These are phyloP conservation scores for Exophiala lecanii-corni DNA, from an alignment of 2,329 filamentous ascomycete genomes.

Conservation along the genomic window DNA sequence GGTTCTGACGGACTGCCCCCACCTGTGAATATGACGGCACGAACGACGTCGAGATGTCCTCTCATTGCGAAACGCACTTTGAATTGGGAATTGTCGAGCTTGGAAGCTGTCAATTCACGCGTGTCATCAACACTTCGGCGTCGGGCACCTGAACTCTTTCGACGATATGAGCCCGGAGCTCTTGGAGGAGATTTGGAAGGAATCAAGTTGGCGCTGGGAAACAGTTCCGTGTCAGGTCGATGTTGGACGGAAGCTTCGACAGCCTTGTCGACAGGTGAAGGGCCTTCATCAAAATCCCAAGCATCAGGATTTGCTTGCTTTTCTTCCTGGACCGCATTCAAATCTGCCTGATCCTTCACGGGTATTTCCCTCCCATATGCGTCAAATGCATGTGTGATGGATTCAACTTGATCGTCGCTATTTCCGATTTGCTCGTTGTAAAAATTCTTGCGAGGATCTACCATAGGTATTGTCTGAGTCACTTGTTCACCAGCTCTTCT, in stretches of 20 bases:
- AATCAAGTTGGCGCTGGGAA: slow-evolving; percentile 74
- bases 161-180: slow-evolving; percentile 59
- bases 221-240: slow-evolving; percentile 79
- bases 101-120: slow-evolving; percentile 45
- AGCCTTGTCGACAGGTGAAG: slow-evolving; percentile 43
- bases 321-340: slow-evolving; percentile 36
- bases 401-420: slow-evolving; percentile 53
- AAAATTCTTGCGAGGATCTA: slow-evolving; percentile 46
- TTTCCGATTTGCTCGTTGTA: slow-evolving; percentile 37
- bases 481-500: slow-evolving; percentile 38
- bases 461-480: slow-evolving; percentile 50
- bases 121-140: slow-evolving; percentile 63
- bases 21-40: slow-evolving; percentile 93
- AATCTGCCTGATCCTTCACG: slow-evolving; percentile 38
- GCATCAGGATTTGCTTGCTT: slow-evolving; percentile 59
- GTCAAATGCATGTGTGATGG: slow-evolving; percentile 56
- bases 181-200: slow-evolving; percentile 75
- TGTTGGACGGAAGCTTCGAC: slow-evolving; percentile 49
- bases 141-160: slow-evolving; percentile 74
- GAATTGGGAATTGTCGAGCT: slow-evolving; percentile 70
- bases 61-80: slow-evolving; percentile 88
- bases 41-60: slow-evolving; percentile 88
- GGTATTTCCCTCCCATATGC: slow-evolving; percentile 51
- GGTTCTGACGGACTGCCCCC: slow-evolving; percentile 93
- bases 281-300: slow-evolving; percentile 88